phyloP scores from a whole-genome alignment of 129 eudicot genomes.

The Arctium lappa region DNA sequence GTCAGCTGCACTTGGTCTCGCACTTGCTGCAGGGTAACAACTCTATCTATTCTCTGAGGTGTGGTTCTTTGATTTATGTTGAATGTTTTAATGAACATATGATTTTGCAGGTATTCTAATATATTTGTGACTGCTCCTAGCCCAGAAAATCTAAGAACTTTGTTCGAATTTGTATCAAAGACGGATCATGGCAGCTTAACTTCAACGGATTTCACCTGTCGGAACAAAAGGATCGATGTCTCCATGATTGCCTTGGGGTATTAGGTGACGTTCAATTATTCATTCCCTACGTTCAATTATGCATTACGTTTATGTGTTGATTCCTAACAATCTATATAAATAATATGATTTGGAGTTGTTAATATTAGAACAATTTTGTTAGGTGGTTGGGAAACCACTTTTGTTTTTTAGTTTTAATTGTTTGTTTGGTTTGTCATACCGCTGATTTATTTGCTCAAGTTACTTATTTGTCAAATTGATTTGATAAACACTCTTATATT shows the following conservation, averaged over 20 bases:
- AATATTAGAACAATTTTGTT: neutral
- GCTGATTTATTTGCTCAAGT: neutral
- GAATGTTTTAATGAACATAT: constrained; percentile 8
- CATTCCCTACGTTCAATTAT: neutral
- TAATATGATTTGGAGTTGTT: neutral
- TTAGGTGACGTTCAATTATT: constrained; percentile 34
- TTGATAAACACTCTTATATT: neutral
- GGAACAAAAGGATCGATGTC: constrained; percentile 17
- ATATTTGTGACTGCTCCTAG: constrained; percentile 93
- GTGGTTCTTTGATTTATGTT: constrained; percentile 1
- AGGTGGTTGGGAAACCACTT: neutral
- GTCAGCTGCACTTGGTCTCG: constrained; percentile 96
- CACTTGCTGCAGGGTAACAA: constrained; percentile 87
- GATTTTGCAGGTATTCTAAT: constrained; percentile 72
- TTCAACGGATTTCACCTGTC: constrained; percentile 49
- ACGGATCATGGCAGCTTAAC: constrained; percentile 68
- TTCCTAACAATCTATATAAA: neutral
- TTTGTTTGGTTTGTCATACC: neutral
- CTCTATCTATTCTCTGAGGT: neutral
- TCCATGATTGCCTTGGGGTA: constrained; percentile 74
- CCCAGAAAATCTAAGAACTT: constrained; percentile 85
- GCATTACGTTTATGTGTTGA: neutral
- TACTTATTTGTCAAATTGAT: neutral
- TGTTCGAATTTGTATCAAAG: constrained; percentile 74
- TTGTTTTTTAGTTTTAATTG: neutral